Evolutionary conservation across 1,284 basidiomycete genomes (phyloP).

Genomic region (Cutaneotrichosporon cyanovorans): DNA sequence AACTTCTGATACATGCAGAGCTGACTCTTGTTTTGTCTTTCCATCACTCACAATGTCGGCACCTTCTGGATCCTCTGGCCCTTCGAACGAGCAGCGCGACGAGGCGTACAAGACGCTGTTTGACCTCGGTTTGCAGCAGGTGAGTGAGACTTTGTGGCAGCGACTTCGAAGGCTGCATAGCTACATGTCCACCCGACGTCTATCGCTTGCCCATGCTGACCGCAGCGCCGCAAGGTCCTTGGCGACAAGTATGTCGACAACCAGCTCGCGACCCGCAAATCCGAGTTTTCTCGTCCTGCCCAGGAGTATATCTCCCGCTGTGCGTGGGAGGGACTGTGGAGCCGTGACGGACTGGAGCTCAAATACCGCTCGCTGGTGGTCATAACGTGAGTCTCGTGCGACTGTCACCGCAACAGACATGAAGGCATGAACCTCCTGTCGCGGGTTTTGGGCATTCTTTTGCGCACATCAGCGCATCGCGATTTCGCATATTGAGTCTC

Average conservation of each 20-base stretch:
- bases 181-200: neutral
- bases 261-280: conserved; percentile 12
- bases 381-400: conserved; percentile 13
- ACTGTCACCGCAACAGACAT: no score
- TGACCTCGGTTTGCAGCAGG: conserved; percentile 16
- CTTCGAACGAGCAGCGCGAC: conserved; percentile 3
- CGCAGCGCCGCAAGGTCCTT: conserved; percentile 16
- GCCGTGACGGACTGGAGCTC: conserved; percentile 16
- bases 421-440: no score
- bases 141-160: conserved; percentile 1
- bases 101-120: conserved; percentile 11
- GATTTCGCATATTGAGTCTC: no score
- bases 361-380: conserved; percentile 20
- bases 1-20: no score
- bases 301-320: conserved; percentile 19
- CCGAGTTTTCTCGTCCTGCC: conserved; percentile 19
- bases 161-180: neutral
- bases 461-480: no score
- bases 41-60: no score
- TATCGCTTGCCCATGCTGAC: neutral
- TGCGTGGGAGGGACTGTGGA: conserved; percentile 19
- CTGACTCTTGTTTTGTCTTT: no score
- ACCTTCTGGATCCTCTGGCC: no score
- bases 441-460: no score
- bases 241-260: conserved; percentile 19